phyloP scores from a whole-genome alignment of 2,329 filamentous ascomycete species.

The Parasarocladium wereldwijsianum region DNA sequence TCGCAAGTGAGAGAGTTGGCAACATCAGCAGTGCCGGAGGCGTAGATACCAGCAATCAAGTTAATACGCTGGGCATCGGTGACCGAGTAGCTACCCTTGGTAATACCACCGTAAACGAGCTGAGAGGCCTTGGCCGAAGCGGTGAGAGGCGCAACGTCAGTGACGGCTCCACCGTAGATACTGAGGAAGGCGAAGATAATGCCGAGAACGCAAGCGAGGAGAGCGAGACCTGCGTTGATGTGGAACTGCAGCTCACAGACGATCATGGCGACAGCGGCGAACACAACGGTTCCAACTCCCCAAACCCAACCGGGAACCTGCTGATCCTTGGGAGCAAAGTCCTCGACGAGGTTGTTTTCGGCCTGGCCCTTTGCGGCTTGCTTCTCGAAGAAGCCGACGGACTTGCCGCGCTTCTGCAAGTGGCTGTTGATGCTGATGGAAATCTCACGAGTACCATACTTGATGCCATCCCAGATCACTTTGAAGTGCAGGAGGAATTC shows the following conservation, averaged over 20 bases:
- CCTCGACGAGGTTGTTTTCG: conserved; percentile 18
- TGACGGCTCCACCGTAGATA: conserved; percentile 36
- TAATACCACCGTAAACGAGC: conserved; percentile 52
- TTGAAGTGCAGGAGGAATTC: conserved; percentile 25
- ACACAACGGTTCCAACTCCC: conserved; percentile 27
- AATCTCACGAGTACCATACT: conserved; percentile 17
- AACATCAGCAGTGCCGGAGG: conserved; percentile 39
- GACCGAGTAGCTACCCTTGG: conserved; percentile 33
- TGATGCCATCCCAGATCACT: conserved; percentile 19
- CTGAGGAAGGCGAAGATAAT: conserved; percentile 44
- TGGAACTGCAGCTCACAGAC: conserved; percentile 35
- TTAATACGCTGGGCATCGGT: conserved; percentile 47
- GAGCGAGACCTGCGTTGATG: conserved; percentile 40
- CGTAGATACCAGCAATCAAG: conserved; percentile 45
- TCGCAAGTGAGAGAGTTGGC: conserved; percentile 41
- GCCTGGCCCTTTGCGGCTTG: conserved; percentile 20
- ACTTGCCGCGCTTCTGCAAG: conserved; percentile 17
- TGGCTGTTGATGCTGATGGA: conserved; percentile 15
- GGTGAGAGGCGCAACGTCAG: conserved; percentile 45
- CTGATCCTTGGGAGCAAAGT: conserved; percentile 24
- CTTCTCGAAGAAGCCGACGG: conserved; percentile 17
- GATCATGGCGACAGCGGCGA: conserved; percentile 37
- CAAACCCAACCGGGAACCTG: conserved; percentile 40
- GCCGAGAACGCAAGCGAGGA: conserved; percentile 39
- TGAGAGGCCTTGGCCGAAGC: conserved; percentile 55